Conservation (phyloP, 768 basidiomycete species). For the Cubamyces lactineus region DNA sequence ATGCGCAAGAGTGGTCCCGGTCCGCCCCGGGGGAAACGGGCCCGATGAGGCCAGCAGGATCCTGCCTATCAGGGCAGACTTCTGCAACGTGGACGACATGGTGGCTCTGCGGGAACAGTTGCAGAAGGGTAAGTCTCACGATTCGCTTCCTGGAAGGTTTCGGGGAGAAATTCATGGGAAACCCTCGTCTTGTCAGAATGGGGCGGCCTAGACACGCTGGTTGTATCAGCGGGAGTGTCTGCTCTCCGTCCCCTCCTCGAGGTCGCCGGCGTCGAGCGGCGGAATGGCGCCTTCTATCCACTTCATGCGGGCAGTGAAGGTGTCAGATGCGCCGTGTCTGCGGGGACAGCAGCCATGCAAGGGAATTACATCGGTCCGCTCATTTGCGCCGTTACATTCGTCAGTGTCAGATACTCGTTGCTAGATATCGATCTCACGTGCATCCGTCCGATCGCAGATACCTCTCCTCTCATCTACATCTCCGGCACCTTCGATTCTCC, state of each 20-base stretch:
- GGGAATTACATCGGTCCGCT: conserved; percentile 76
- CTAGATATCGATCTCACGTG: neutral
- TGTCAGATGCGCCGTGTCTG: conserved; percentile 58
- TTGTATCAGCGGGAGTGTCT: conserved; percentile 84
- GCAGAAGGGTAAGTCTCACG: conserved; percentile 53
- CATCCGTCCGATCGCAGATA: conserved; percentile 50
- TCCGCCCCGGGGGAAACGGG: conserved; percentile 22
- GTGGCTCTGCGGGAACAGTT: conserved; percentile 56
- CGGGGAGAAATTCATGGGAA: neutral
- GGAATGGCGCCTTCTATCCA: conserved; percentile 37
- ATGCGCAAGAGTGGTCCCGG: conserved; percentile 44
- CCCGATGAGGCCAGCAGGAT: conserved; percentile 38
- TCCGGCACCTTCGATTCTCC: conserved; percentile 68
- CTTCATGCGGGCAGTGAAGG: conserved; percentile 53
- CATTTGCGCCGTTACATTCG: conserved; percentile 70
- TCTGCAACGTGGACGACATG: conserved; percentile 68
- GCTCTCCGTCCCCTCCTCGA: conserved; percentile 77
- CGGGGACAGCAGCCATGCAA: conserved; percentile 56
- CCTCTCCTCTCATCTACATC: conserved; percentile 73
- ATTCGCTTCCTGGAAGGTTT: neutral
- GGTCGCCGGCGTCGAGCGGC: conserved; percentile 58
- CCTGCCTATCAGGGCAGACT: conserved; percentile 62
- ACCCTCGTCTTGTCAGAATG: conserved; percentile 53
- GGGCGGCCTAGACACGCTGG: conserved; percentile 80
- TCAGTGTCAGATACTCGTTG: conserved; percentile 39